Conservation (phyloP, 345 rosid genomes). For the Moricandia arvensis region DNA sequence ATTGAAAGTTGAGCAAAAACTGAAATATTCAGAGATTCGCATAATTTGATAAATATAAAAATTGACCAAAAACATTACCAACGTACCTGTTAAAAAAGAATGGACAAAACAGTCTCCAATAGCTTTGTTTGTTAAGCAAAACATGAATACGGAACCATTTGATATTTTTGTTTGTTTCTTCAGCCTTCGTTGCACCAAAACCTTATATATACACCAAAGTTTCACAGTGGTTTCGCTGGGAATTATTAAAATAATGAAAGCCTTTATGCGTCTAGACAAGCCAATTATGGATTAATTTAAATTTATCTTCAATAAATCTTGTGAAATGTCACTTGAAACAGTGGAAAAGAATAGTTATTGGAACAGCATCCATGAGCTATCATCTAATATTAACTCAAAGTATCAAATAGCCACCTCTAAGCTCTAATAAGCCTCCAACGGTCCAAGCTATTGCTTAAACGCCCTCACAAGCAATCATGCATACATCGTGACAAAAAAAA, state of each 20-base stretch:
- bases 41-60: background rate
- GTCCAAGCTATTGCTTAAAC: background rate
- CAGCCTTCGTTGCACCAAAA: background rate
- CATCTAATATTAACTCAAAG: no score
- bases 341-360: conserved; percentile 1
- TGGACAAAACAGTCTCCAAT: background rate
- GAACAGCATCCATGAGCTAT: background rate
- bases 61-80: background rate
- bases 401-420: no score
- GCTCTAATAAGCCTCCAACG: no score
- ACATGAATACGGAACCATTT: background rate
- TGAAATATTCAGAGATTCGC: background rate
- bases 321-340: conserved; percentile 6
- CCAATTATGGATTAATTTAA: background rate
- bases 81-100: conserved; percentile 3
- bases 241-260: background rate
- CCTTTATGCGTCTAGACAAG: conserved; percentile 1
- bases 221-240: background rate
- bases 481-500: no score
- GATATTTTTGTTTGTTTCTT: conserved; percentile 1
- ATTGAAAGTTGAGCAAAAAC: background rate
- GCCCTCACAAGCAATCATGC: background rate
- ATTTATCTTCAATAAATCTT: conserved; percentile 9
- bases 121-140: background rate
- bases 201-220: conserved; percentile 5